Base-by-base conservation (phyloP, 1,139 yeast species). In the Pichia sp. region DNA sequence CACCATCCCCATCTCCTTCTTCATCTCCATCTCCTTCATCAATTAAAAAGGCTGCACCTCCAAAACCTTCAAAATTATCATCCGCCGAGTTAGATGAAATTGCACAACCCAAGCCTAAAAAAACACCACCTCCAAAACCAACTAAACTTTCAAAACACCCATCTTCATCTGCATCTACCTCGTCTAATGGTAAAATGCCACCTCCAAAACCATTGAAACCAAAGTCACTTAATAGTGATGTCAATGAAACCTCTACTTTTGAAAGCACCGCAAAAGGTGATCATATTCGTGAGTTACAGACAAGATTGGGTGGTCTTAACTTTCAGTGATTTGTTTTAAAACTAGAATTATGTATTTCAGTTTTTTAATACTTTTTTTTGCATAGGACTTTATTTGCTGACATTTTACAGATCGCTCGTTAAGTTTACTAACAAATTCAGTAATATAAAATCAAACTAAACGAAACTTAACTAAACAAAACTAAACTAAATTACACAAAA, bases 171-270 rank as follows among this genome's bases (percentile, higher is more conserved):
- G 10, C 29, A n/a, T 11, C 28, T 7, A 5, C 18, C 5, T 13
- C 42, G 3, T 38, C 25, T 5, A 39, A 14, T 39, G n/a, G 10
- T 22, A 61, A 56, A 45, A 51, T 47, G 1, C 65, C 71, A n/a
- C 69, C 71, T 2, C 68, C 69, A 41, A 63, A 62, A 42, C 68
- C 69, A 1, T 54, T 61, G 3, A 74, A 70, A 58, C 33, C 25
- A 19, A 36, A 36, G 19, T 6, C 14, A 6, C 16, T 29, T 9
- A 18, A 4, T 8, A 27, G 5, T 14, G 27, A 28, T 11, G 7
- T 6, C 9, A 46, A 19, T 22, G 27, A 31, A n/a, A 5, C 19
- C 13, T 25, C 22, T 8, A 43, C 25, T 5, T 44, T 50, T 7
- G 48, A 53, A 18, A 55, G 62, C 22, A 41, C 53, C 13, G 64